These are phyloP conservation scores for Coniophora puteana DNA, from an alignment of 1,284 basidiomycete genomes.

Conservation along the genomic window DNA sequence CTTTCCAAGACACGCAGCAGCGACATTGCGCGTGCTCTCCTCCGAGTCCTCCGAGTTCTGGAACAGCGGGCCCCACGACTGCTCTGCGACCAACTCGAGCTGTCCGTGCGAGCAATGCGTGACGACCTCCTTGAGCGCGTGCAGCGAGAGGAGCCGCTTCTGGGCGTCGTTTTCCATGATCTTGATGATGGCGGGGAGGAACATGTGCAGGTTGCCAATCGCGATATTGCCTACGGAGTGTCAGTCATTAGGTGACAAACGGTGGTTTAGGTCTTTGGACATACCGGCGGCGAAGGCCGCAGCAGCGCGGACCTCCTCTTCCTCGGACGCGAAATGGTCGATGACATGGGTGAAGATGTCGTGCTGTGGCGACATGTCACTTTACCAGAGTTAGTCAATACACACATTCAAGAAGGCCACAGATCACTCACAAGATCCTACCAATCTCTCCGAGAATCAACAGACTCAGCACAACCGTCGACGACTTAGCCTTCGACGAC, in stretches of 20 bases:
- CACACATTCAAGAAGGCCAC: neutral
- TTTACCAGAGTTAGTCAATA: conserved; percentile 28
- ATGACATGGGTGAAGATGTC: conserved; percentile 76
- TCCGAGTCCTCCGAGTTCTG: conserved; percentile 82
- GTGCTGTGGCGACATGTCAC: conserved; percentile 78
- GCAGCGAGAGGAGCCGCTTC: conserved; percentile 80
- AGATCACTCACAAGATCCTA: conserved; percentile 65
- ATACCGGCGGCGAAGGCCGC: conserved; percentile 89
- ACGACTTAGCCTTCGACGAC: conserved; percentile 61
- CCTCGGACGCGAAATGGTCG: conserved; percentile 68
- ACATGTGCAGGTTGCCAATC: conserved; percentile 83
- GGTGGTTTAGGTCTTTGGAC: conserved; percentile 13
- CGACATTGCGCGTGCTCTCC: conserved; percentile 91
- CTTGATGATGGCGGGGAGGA: conserved; percentile 83
- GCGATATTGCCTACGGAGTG: conserved; percentile 81
- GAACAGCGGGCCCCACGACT: conserved; percentile 89
- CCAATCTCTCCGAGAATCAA: conserved; percentile 89
- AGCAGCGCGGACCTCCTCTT: conserved; percentile 82
- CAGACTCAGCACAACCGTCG: conserved; percentile 76
- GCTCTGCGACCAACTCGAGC: conserved; percentile 80
- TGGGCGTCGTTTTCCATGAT: conserved; percentile 77
- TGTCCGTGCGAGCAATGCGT: conserved; percentile 84
- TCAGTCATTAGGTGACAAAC: conserved; percentile 12
- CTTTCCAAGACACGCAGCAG: conserved; percentile 95
- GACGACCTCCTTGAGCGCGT: conserved; percentile 95